A percentile compares a stretch with the other conserved stretches of the same genome.
Evolutionary conservation across 768 basidiomycete genomes (phyloP).

Genomic region (Kwoniella bestiolae): DNA sequence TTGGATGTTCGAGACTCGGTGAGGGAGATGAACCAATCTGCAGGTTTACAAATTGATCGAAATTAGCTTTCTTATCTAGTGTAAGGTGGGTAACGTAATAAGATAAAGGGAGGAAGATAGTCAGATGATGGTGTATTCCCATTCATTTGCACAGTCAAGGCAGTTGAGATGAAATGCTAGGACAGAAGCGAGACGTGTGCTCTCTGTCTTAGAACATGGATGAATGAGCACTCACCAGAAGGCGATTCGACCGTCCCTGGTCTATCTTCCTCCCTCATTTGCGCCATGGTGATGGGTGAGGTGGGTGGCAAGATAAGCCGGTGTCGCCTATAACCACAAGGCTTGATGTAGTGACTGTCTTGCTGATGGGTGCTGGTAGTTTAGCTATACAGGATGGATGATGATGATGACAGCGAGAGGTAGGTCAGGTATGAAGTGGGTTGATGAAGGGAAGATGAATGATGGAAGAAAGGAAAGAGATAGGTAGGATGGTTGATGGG

Average conservation of each 20-base stretch:
- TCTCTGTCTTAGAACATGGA: neutral
- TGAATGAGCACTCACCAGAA: neutral
- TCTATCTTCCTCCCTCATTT: neutral
- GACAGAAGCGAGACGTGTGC: neutral
- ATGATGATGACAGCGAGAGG: no score
- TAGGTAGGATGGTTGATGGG: constrained; percentile 3
- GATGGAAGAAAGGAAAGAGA: neutral
- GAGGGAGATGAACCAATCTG: constrained; percentile 28
- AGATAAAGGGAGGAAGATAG: constrained; percentile 8
- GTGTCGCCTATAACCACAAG: neutral
- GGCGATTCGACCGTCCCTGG: neutral
- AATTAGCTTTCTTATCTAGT: neutral
- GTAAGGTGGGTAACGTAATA: neutral
- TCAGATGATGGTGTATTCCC: neutral
- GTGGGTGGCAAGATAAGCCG: neutral
- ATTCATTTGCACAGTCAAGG: neutral
- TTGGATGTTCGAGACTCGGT: neutral
- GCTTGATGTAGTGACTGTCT: neutral
- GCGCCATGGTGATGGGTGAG: neutral
- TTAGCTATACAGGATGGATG: no score
- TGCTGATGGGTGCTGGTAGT: no score
- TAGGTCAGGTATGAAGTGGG: neutral
- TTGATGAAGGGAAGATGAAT: neutral
- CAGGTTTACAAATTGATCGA: neutral
- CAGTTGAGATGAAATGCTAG: constrained; percentile 4